Percentiles rank a stretch among this genome's conserved stretches.
These are phyloP conservation scores for Fusarium redolens DNA, from an alignment of 2,329 filamentous ascomycete species.

Conservation along the genomic window DNA sequence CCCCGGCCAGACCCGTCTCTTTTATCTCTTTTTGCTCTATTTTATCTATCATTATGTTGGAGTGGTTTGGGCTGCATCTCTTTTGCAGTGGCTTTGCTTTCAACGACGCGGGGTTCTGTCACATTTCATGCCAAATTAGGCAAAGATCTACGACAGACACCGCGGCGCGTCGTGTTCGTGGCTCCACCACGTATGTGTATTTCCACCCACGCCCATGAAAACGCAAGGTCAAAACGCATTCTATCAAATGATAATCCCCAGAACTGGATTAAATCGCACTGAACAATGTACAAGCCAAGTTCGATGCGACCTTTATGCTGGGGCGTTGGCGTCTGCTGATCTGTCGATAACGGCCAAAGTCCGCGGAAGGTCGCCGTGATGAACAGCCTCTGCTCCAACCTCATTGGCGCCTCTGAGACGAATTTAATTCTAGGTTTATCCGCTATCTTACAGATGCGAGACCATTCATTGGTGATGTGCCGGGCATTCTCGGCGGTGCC, in stretches of 20 bases:
- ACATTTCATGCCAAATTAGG: not conserved
- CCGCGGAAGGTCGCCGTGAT: not conserved
- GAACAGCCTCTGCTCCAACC: not conserved
- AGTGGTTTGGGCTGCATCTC: not conserved
- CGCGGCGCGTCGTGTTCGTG: not conserved
- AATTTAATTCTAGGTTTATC: not conserved
- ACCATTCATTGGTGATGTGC: not conserved
- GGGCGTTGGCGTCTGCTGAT: not conserved
- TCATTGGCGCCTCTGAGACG: not conserved
- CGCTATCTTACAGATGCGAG: too few relatives aligned
- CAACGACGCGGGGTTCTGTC: too few relatives aligned
- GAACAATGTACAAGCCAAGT: not conserved
- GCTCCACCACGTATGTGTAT: not conserved
- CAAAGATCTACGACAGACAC: not conserved
- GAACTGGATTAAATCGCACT: not conserved
- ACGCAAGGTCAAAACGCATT: fast-evolving
- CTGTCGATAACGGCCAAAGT: not conserved
- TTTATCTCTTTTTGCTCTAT: not conserved
- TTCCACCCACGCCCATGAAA: not conserved
- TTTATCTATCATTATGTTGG: not conserved
- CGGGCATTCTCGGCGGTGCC: not conserved
- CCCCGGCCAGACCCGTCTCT: conserved; percentile 55
- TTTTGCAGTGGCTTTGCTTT: not conserved
- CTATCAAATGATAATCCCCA: not conserved
- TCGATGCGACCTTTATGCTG: not conserved